Conservation (phyloP, 1,284 basidiomycete genomes). For the Malassezia caprae region DNA sequence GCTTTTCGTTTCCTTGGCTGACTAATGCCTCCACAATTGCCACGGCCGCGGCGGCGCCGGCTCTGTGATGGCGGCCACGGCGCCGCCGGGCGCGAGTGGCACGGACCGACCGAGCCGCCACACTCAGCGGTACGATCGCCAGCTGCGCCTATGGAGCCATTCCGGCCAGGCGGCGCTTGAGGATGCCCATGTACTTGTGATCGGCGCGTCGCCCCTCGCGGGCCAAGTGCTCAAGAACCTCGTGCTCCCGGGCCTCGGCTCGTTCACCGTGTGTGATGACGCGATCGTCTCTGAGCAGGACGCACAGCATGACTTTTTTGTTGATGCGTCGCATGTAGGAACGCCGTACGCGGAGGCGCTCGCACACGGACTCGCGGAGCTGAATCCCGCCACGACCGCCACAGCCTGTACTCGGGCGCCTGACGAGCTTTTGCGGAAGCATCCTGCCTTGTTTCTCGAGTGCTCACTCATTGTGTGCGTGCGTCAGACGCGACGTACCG, state of each 20-base stretch:
- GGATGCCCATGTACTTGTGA: slow-evolving; percentile 66
- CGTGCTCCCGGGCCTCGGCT: slow-evolving; percentile 82
- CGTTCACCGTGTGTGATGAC: slow-evolving; percentile 76
- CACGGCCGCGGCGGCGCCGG: not conserved
- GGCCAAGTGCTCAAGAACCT: slow-evolving; percentile 86
- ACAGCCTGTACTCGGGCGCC: not conserved
- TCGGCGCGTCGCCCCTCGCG: slow-evolving; percentile 69
- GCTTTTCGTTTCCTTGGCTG: not conserved
- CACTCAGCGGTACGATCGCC: slow-evolving; percentile 45
- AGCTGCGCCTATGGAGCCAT: slow-evolving; percentile 76
- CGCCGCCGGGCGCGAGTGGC: not conserved
- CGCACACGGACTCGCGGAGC: slow-evolving; percentile 66
- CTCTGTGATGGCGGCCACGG: not conserved
- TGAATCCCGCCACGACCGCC: slow-evolving; percentile 67
- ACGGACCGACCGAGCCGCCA: slow-evolving; percentile 18
- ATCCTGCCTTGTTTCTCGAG: slow-evolving; percentile 53
- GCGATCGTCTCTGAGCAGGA: slow-evolving; percentile 61
- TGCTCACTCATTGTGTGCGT: slow-evolving; percentile 77
- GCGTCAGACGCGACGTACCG: slow-evolving; percentile 30
- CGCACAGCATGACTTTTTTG: slow-evolving; percentile 91
- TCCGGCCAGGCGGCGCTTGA: slow-evolving; percentile 88
- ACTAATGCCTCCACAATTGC: not conserved
- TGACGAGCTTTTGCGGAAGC: slow-evolving; percentile 53
- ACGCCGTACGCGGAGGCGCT: slow-evolving; percentile 69
- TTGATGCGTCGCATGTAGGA: slow-evolving; percentile 65